phyloP scores from a whole-genome alignment of 257 asterid genomes.

The Solanum megistacrolobum region DNA sequence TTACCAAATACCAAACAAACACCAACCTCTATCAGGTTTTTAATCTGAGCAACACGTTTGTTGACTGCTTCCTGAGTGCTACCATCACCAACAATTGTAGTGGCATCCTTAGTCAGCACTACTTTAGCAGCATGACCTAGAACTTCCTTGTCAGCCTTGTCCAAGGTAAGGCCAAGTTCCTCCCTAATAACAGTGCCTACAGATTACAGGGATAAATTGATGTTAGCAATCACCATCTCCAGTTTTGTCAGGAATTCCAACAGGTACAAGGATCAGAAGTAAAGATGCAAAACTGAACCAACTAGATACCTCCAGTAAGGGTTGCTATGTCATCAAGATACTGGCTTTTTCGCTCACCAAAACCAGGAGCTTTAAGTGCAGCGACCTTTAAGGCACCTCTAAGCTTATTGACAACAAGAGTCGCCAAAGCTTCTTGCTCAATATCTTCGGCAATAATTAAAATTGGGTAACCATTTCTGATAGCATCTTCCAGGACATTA shows the following conservation, averaged over 20 bases:
- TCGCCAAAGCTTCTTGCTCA: conserved; percentile 96
- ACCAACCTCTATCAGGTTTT: conserved; percentile 75
- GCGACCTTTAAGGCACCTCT: conserved; percentile 92
- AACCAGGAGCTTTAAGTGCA: conserved; percentile 99
- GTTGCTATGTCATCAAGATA: conserved; percentile 96
- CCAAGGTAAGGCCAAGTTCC: conserved; percentile 74
- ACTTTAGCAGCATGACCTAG: conserved; percentile 97
- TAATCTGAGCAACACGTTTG: conserved; percentile 80
- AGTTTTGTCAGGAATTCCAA: not conserved
- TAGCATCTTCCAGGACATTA: conserved; percentile 76
- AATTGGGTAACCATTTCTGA: conserved; percentile 77
- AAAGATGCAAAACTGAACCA: not conserved
- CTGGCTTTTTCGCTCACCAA: conserved; percentile 93
- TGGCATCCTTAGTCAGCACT: conserved; percentile 74
- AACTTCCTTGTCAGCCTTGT: conserved; percentile 84
- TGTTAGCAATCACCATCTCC: not conserved
- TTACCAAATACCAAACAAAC: not conserved
- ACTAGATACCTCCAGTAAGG: conserved; percentile 73
- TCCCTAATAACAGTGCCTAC: conserved; percentile 94
- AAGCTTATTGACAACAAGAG: conserved; percentile 92
- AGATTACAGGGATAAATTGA: not conserved
- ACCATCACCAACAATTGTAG: conserved; percentile 97
- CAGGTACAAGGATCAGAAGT: not conserved
- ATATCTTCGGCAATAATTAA: conserved; percentile 91
- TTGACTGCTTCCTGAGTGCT: conserved; percentile 81